Evolutionary conservation across 164 flowering plant species (phyloP), one percentile per base, ranked within the genome.

Genomic region (Annona squamosa): DNA sequence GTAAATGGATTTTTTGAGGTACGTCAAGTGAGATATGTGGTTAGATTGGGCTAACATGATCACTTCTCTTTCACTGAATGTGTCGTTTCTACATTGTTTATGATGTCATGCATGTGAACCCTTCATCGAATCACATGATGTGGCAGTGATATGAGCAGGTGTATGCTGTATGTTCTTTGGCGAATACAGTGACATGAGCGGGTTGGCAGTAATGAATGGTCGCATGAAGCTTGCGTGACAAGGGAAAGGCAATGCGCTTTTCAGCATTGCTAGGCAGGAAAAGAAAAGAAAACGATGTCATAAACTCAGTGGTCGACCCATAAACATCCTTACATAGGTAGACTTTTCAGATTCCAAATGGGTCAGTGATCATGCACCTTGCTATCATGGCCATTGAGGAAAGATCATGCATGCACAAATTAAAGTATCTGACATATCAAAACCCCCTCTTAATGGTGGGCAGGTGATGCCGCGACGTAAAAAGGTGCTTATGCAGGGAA

Each of bases 181-280:
- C 13, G 59, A 10, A 52, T 52, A 52, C 0, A 10, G 3, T 52
- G 59, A 52, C 13, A 52, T 52, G 59, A 16, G 9, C 9, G 9
- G 17, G 12, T 7, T 12, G 12, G 57, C 57, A 12, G 57, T 4
- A 68, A 68, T 65, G 68, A 66, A 16, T 44, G 68, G 70, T 19
- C 41, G 26, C 10, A 47, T 68, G 37, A 46, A 68, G 41, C 10
- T 68, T 67, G 5, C 18, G 68, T 3, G 68, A 66, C 44, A 44
- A 42, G 68, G 16, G 45, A 66, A 66, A 66, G 68, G 9, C 17
- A 66, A 66, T 16, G 17, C 7, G n/a, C 56, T 68, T 68, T 68
- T 46, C 13, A 26, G 46, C 56, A 26, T 68, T 41, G 3, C n/a
- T 46, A 46, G 3, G 19, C 56, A 17, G 37, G 18, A 46, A 68